These are phyloP conservation scores for Aquilaria agallochum DNA, from an alignment of 441 rosid species.

Conservation along the genomic window DNA sequence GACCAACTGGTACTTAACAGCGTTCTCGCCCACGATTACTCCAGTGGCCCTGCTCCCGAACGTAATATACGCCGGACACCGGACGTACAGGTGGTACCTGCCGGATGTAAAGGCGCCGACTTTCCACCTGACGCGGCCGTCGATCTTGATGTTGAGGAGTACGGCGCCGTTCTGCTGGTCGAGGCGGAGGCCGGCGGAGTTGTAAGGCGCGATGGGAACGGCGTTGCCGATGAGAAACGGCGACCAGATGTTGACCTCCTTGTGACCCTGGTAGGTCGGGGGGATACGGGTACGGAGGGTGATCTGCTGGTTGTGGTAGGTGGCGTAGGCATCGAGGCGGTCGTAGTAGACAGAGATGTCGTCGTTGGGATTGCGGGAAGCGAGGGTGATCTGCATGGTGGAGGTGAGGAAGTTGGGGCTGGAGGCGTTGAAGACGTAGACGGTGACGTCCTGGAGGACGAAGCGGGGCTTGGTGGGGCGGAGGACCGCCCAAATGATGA, in stretches of 20 bases:
- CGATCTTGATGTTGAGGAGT: slow-evolving; percentile 42
- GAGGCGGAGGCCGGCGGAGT: slow-evolving; percentile 26
- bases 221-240: slow-evolving; percentile 54
- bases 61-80: slow-evolving; percentile 48
- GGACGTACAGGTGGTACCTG: slow-evolving; percentile 52
- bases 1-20: slow-evolving; percentile 48
- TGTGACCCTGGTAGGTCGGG: slow-evolving; percentile 74
- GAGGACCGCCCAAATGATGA: slow-evolving; percentile 71
- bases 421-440: slow-evolving; percentile 71
- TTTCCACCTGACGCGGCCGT: slow-evolving; percentile 83
- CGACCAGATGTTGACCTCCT: slow-evolving; percentile 72
- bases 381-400: slow-evolving; percentile 71
- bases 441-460: slow-evolving; percentile 91
- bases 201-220: slow-evolving; percentile 81
- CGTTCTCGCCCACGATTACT: slow-evolving; percentile 41
- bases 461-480: slow-evolving; percentile 73
- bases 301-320: slow-evolving; percentile 78
- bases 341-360: slow-evolving; percentile 83
- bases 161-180: slow-evolving; percentile 48
- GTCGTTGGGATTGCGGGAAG: slow-evolving; percentile 78
- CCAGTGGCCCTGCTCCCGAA: slow-evolving; percentile 42
- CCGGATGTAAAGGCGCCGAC: slow-evolving; percentile 62
- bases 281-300: slow-evolving; percentile 57
- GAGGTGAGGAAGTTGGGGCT: slow-evolving; percentile 66
- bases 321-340: slow-evolving; percentile 62